Percentiles rank a stretch among this genome's conserved stretches.
These are phyloP conservation scores for Potentilla sterilis DNA, from an alignment of 306 rosid species.

Conservation along the genomic window DNA sequence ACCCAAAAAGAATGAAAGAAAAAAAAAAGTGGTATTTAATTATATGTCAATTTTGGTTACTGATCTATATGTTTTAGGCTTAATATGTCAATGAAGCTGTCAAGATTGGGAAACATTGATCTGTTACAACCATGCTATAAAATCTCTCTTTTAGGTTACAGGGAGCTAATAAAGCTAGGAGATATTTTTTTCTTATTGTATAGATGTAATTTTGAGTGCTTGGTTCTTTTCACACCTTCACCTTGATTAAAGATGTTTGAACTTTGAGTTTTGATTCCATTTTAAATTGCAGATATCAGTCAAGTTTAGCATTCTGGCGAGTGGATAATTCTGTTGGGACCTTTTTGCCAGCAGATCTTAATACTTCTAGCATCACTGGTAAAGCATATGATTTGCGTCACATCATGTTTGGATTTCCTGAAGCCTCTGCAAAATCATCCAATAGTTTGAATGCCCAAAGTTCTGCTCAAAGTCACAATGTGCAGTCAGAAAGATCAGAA, in stretches of 20 bases:
- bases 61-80: neutral
- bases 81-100: neutral
- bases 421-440: slow-evolving; percentile 37
- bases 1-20: no score
- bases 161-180: neutral
- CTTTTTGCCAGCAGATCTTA: slow-evolving; percentile 82
- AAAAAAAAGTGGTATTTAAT: neutral
- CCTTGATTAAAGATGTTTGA: neutral
- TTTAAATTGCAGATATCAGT: slow-evolving; percentile 49
- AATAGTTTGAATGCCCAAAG: slow-evolving; percentile 37
- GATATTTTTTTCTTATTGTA: neutral
- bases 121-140: neutral
- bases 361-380: slow-evolving; percentile 44
- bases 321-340: slow-evolving; percentile 87
- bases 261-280: slow-evolving; percentile 1
- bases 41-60: neutral
- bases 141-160: neutral
- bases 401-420: slow-evolving; percentile 63
- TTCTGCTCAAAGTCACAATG: slow-evolving; percentile 35
- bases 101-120: neutral
- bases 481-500: slow-evolving; percentile 43
- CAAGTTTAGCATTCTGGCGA: slow-evolving; percentile 76
- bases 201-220: neutral
- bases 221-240: neutral
- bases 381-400: slow-evolving; percentile 74